A percentile compares a stretch with the other conserved stretches of the same genome.
Conservation (phyloP, 1,284 basidiomycete species). For the Rhodotorula sp. region DNA sequence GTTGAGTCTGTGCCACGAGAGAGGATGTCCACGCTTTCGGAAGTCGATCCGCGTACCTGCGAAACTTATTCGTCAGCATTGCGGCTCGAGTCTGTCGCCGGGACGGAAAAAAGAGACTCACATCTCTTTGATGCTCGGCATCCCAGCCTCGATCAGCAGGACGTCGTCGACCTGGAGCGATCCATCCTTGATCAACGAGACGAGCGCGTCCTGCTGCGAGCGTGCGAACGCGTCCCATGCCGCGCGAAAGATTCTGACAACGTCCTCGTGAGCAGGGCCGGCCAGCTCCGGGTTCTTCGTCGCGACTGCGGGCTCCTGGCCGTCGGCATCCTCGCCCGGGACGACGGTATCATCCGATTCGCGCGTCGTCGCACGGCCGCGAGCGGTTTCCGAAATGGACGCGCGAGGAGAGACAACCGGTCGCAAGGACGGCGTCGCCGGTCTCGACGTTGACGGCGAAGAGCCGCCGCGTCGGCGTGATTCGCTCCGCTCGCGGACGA, state of each 20-base stretch:
- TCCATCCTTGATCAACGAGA: conserved; percentile 37
- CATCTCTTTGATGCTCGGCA: conserved; percentile 36
- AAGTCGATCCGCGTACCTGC: conserved; percentile 36
- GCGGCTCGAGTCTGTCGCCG: background rate
- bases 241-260: conserved; percentile 19
- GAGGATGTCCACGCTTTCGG: conserved; percentile 40
- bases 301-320: background rate
- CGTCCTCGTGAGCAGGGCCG: background rate
- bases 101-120: conserved; percentile 1
- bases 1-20: conserved; percentile 17
- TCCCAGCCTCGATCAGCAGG: conserved; percentile 32
- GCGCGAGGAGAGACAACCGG: background rate
- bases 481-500: background rate
- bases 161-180: conserved; percentile 37
- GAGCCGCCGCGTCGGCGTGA: background rate
- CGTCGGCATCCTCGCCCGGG: conserved; percentile 2
- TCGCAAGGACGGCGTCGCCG: background rate
- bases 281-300: conserved; percentile 16
- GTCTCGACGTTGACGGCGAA: background rate
- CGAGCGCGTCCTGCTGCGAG: conserved; percentile 29
- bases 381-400: background rate
- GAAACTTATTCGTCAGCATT: background rate
- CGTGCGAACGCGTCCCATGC: conserved; percentile 34
- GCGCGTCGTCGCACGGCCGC: background rate
- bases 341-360: conserved; percentile 6